phyloP scores from a whole-genome alignment of 2,329 filamentous ascomycete species.

The Exserohilum rostratum region DNA sequence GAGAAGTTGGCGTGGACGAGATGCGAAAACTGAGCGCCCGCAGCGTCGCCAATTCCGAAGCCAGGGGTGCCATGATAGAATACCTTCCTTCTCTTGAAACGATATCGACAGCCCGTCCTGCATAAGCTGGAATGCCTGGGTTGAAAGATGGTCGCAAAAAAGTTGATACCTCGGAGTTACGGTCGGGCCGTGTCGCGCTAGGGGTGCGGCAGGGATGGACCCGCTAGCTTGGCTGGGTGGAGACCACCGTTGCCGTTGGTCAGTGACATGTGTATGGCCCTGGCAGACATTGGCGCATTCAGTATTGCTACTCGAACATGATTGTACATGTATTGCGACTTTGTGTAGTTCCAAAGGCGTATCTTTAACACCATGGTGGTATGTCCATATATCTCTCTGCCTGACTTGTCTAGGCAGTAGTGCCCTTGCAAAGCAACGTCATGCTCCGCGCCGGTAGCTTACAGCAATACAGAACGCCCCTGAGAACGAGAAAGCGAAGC shows the following conservation, averaged over 20 bases:
- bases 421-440: slow-evolving; percentile 35
- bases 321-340: slow-evolving; percentile 24
- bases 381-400: slow-evolving; percentile 22
- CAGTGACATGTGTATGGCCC: slow-evolving; percentile 30
- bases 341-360: slow-evolving; percentile 35
- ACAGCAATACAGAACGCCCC: slow-evolving; percentile 49
- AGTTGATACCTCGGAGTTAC: slow-evolving; percentile 31
- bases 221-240: slow-evolving; percentile 21
- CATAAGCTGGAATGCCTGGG: neutral
- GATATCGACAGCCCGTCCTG: neutral
- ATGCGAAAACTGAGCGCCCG: slow-evolving; percentile 68
- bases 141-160: slow-evolving; percentile 19
- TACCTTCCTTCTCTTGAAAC: neutral
- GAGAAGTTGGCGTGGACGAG: slow-evolving; percentile 71
- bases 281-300: slow-evolving; percentile 26
- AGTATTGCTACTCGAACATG: slow-evolving; percentile 42
- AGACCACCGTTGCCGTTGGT: slow-evolving; percentile 19
- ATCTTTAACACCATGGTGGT: slow-evolving; percentile 46
- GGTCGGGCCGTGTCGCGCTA: slow-evolving; percentile 31
- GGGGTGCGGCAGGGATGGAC: slow-evolving; percentile 23
- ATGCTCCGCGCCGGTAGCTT: slow-evolving; percentile 33
- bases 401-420: neutral
- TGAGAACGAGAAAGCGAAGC: slow-evolving; percentile 75
- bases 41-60: slow-evolving; percentile 39
- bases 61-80: slow-evolving; percentile 31